Conservation (phyloP, 2,329 filamentous ascomycete species). For the Fusarium sarcochroum region DNA sequence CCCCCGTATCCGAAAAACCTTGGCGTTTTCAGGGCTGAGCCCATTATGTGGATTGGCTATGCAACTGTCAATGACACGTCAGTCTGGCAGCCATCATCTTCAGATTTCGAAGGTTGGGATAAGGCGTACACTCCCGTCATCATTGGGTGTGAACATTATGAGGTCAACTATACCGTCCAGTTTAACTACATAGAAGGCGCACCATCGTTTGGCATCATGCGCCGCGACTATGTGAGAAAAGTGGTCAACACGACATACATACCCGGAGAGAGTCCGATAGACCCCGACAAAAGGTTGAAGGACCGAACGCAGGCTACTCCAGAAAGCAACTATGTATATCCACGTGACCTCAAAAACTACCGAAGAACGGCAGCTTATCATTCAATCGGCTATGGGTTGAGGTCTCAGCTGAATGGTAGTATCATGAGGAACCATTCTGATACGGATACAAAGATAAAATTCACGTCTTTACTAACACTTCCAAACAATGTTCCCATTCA, state of each 20-base stretch:
- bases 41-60: conserved; percentile 36
- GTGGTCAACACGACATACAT: conserved; percentile 1
- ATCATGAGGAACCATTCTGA: too few species aligned
- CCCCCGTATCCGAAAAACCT: neutral
- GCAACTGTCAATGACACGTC: neutral
- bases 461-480: too few species aligned
- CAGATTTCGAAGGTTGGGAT: fast-evolving
- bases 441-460: too few species aligned
- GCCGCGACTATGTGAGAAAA: fast-evolving
- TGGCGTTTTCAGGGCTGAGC: conserved; percentile 16
- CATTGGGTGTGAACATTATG: conserved; percentile 16
- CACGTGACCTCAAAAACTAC: fast-evolving
- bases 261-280: neutral
- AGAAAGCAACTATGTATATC: neutral
- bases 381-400: neutral
- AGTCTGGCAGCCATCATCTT: fast-evolving
- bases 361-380: conserved; percentile 6
- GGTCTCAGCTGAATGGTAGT: conserved; percentile 2
- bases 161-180: conserved; percentile 5
- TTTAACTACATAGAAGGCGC: neutral
- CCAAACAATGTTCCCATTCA: neutral
- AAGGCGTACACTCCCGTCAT: neutral
- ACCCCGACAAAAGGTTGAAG: neutral
- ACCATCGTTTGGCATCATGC: neutral
- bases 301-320: conserved; percentile 3